phyloP scores from a whole-genome alignment of 495 filamentous ascomycete species.

The Hyaloscypha bicolor region DNA sequence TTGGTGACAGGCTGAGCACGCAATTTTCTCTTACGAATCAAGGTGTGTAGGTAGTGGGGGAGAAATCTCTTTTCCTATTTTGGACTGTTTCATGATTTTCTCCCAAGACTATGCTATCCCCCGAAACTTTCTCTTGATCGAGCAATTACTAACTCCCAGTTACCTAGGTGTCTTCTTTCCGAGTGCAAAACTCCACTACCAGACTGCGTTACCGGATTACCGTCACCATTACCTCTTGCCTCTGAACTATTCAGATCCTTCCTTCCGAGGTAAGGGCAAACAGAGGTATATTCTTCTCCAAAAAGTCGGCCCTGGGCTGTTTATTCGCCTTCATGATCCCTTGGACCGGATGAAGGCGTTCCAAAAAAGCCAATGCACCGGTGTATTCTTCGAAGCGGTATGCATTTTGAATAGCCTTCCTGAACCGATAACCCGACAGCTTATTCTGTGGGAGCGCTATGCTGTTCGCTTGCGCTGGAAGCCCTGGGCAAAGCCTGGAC shows the following conservation, averaged over 20 bases:
- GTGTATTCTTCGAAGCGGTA: slow-evolving; percentile 3
- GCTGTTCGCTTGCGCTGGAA: slow-evolving; percentile 10
- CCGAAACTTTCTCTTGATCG: too few relatives aligned
- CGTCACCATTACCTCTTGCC: slow-evolving; percentile 7
- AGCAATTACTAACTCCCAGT: too few relatives aligned
- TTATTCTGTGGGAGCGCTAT: slow-evolving; percentile 8
- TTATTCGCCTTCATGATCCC: slow-evolving; percentile 1
- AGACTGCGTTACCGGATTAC: neutral
- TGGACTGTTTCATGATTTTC: too few relatives aligned
- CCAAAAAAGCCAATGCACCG: neutral
- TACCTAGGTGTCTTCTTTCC: too few relatives aligned
- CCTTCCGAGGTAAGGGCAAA: neutral
- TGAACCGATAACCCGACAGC: too few relatives aligned
- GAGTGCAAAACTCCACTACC: slow-evolving; percentile 3
- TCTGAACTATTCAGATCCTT: slow-evolving; percentile 3
- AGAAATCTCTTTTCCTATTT: too few relatives aligned
- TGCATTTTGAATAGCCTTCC: slow-evolving; percentile 6
- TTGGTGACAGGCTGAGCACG: neutral
- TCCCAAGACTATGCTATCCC: too few relatives aligned
- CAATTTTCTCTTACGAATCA: slow-evolving; percentile 14
- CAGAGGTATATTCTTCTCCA: slow-evolving; percentile 3
- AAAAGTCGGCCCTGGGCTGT: slow-evolving; percentile 9
- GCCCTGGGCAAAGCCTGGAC: slow-evolving; percentile 4
- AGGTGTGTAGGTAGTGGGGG: too few relatives aligned
- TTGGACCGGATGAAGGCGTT: neutral